Base-by-base conservation (phyloP, 805 yeast genomes). In the Kluyveromyces dobzhanskii region DNA sequence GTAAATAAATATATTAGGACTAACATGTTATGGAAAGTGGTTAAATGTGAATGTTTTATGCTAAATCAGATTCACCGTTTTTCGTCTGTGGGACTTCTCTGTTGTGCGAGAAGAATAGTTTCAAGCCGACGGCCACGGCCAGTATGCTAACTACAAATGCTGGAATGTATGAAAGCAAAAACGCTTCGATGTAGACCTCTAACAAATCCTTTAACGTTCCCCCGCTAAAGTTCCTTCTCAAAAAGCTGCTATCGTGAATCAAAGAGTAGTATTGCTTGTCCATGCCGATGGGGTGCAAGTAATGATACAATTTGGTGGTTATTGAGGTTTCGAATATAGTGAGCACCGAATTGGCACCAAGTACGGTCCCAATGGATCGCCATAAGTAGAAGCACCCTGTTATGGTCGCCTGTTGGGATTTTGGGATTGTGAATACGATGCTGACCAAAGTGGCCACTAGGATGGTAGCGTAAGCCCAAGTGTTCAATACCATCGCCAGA, bases 371-470 rank as follows among this genome's bases (percentile, higher is more conserved):
- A 37, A 69, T 54, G 3, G 76, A 70, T 45, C 75, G 59, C 60
- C 72, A 70, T 37, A 71, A 49, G 43, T 71, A 70, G 48, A 67
- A 70, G 57, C 70, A 62, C 31, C 75, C 75, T 1, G 72, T 69
- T 36, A 69, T 67, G 2, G 70, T 57, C 11, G 73, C 75, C 49
- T 70, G 76, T 40, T 66, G 62, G 19, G 67, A 61, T 38, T 59
- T 53, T 4, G 71, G 71, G 23, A 69, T 67, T 14, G 63, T 58
- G 35, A 65, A 70, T 12, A 71, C 71, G 27, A 67, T 70, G 37
- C 70, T 55, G 0, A 83, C 79, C 28, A 78, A 69, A 0, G 85
- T 79, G 32, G 81, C 60, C 50, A 78, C 72, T 8, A 74, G 59
- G 1, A 81, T 54, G 47, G 72, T 73, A 0, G 78, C 73, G 41